phyloP scores from a whole-genome alignment of 768 basidiomycete genomes.

The Cubamyces sp. region DNA sequence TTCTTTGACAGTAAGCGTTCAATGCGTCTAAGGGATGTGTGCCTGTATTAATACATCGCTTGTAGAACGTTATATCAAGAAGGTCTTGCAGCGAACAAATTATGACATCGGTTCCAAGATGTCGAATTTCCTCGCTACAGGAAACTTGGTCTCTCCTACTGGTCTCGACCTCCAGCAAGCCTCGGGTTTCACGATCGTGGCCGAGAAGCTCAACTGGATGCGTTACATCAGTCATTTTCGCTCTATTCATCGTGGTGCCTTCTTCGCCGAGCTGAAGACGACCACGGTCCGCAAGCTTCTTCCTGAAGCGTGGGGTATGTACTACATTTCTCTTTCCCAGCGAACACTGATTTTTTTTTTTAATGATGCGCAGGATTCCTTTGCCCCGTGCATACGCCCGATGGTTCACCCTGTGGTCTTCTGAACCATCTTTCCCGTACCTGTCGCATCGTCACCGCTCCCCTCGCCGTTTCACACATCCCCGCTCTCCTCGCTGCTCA shows the following conservation, averaged over 20 bases:
- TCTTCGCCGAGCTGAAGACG: slow-evolving; percentile 98
- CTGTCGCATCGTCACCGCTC: slow-evolving; percentile 85
- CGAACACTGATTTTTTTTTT: slow-evolving; percentile 13
- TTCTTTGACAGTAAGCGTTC: slow-evolving; percentile 78
- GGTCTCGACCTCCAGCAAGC: slow-evolving; percentile 97
- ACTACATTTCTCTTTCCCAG: neutral
- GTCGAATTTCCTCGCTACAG: slow-evolving; percentile 95
- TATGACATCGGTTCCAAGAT: slow-evolving; percentile 92
- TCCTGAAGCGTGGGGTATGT: slow-evolving; percentile 95
- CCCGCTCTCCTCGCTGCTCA: slow-evolving; percentile 81
- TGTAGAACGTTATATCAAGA: slow-evolving; percentile 80
- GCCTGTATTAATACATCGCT: neutral
- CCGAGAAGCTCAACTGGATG: slow-evolving; percentile 98
- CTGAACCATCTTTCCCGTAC: slow-evolving; percentile 95
- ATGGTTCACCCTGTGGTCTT: slow-evolving; percentile 96
- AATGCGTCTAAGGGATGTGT: neutral
- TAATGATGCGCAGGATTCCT: slow-evolving; percentile 69
- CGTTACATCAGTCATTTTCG: slow-evolving; percentile 99
- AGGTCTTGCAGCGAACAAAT: slow-evolving; percentile 75
- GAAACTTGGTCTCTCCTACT: slow-evolving; percentile 91
- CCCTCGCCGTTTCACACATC: slow-evolving; percentile 76
- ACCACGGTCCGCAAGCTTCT: slow-evolving; percentile 95
- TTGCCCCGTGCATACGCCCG: slow-evolving; percentile 98
- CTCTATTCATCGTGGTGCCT: slow-evolving; percentile 98
- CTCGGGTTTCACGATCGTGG: slow-evolving; percentile 98